Base-by-base conservation (phyloP, 768 basidiomycete genomes). In the Lactarius vividus region DNA sequence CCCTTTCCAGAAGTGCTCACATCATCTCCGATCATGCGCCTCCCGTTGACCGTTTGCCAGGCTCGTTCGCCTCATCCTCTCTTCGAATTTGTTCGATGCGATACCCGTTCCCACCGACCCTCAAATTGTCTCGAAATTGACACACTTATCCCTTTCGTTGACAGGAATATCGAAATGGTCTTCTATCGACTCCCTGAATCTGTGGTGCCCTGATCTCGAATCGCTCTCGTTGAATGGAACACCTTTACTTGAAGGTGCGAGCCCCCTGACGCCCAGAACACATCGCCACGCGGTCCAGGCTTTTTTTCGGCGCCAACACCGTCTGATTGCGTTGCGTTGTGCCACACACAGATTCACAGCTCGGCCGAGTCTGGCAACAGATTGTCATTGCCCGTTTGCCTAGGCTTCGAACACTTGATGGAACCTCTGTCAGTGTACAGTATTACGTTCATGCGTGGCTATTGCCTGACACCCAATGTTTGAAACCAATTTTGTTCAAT, bases 121-220 rank as follows among this genome's bases (percentile, higher is more conserved):
- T 61, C 70, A 73, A 40, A 71, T 71, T 29, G 70, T 68, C 42
- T 70, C 80, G 20, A 76, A 72, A 29, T 73, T 92, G 53, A 83
- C 79, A 74, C 80, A 87, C 69, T 78, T 95, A 18, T 85, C 85
- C 5, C 75, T 95, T 62, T 84, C 88, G 52, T 77, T 76, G 64
- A 94, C 93, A 73, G 72, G 70, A 2, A 74, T 96, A 49, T 66
- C 73, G 18, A 67, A 79, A 23, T 94, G 91, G 92, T 66, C 71
- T 54, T 82, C 81, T 67, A 75, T 94, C 56, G 89, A 94, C 74
- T 81, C 82, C 1, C 73, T 96, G 53, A 77, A 82, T 23, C 72
- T 69, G 20, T 94, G 92, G 91, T 85, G 87, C 70, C 92, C 92
- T 18, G 64, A 73, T 61, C 78, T 96, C 13, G 79, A 85, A 71